phyloP scores from a whole-genome alignment of 257 asterid species.

The Misopates orontium region DNA sequence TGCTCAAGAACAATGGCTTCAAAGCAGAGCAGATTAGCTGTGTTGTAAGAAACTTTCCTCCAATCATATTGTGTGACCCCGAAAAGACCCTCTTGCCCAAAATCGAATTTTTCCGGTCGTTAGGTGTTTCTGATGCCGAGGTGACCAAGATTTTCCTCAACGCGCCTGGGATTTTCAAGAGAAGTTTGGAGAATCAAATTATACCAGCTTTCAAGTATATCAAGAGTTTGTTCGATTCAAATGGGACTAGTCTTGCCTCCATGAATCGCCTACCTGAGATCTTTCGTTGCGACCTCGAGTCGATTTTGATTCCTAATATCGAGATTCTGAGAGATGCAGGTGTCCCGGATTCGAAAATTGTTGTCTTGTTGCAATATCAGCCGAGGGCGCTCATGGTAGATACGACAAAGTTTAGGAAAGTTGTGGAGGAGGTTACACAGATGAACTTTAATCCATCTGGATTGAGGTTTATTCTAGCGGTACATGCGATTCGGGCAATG shows the following conservation, averaged over 20 bases:
- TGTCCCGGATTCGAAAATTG: constrained; percentile 9
- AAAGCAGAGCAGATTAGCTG: constrained; percentile 20
- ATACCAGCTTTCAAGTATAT: too few relatives aligned
- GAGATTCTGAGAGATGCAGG: constrained; percentile 12
- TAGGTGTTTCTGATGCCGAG: constrained; percentile 19
- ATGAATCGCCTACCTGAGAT: too few relatives aligned
- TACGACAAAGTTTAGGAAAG: background rate
- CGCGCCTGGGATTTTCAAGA: too few relatives aligned
- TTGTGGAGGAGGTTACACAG: constrained; percentile 18
- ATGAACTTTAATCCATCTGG: background rate
- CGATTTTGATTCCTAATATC: background rate
- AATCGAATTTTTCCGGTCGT: constrained; percentile 28
- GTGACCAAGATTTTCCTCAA: too few relatives aligned
- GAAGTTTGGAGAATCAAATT: too few relatives aligned
- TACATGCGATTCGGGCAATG: constrained; percentile 11
- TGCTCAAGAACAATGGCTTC: constrained; percentile 29
- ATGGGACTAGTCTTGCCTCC: too few relatives aligned
- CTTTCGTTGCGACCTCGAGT: background rate
- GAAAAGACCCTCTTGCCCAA: constrained; percentile 31
- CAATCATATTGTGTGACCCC: constrained; percentile 9
- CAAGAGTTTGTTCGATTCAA: too few relatives aligned
- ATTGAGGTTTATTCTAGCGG: constrained; percentile 2
- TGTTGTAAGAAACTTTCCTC: constrained; percentile 3
- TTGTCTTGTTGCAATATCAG: background rate
- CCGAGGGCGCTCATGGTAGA: background rate